Base-by-base conservation (phyloP, 2,329 filamentous ascomycete genomes). In the Cladosporium oxysporum region DNA sequence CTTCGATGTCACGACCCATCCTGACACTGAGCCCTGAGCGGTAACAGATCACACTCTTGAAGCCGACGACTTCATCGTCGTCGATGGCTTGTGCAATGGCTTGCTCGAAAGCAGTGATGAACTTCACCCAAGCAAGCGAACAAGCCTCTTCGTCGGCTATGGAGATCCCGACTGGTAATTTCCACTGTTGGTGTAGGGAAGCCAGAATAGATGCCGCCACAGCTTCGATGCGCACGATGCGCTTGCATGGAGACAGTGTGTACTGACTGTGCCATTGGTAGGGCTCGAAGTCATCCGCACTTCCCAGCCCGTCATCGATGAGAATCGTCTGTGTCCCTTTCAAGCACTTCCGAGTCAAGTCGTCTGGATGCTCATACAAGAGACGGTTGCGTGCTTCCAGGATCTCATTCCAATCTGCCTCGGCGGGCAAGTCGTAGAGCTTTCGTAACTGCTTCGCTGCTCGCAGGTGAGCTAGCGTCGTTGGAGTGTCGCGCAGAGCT, bases 21-120 rank as follows among this genome's bases (percentile, higher is more conserved):
- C 84, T 79, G 18, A 94, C 81, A 47, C 86, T 85, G 6, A 93
- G 81, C 0, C 92, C 92, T 0, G 88, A 91, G 16, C 91, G 85
- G 75, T 95, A 95, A 78, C 91, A 94, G 64, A 96, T 87, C 58
- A 93, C 87, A 1, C 88, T 91, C 77, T 96, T 95, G 83, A 96
- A 96, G 2, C 86, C 92, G 1, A 87, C 91, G 1, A 96, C 88
- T 21, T 88, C 84, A 0, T 85, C 79, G 72, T 95, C 88, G 0
- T 82, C 79, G 29, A 93, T 82, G 2, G 86, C 84, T 1, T 82
- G 77, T 12, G 79, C 74, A 41, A 95, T 88, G 28, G 81, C 77
- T 2, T 77, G 73, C 62, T 81, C 79, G 66, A 88, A 88, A 4
- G 81, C 79, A 3, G 77, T 76, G 14, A 83, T 77, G 71, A 87